Base-by-base conservation (phyloP, 441 rosid genomes). In the Monsonia emarginata region DNA sequence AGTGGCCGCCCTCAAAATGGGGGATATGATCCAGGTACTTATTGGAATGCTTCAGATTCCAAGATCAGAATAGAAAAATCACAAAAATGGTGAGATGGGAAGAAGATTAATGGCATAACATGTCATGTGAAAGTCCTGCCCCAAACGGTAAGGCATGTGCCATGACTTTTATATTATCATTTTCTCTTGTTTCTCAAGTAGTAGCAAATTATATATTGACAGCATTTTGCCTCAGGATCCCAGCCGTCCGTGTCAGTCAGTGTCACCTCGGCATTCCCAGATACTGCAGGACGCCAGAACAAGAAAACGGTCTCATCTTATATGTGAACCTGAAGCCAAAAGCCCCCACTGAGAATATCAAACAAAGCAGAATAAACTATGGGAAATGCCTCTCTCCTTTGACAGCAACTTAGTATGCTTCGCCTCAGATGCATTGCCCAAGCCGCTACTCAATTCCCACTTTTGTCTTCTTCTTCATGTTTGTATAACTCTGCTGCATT, bases 211-310 rank as follows among this genome's bases (percentile, higher is more conserved):
- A 8, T 58, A 58, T 27, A 26, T 16, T 58, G 18, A 27, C 62
- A 28, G 21, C 62, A 28, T 28, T 27, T 27, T 58, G 62, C 5
- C 19, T 58, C 62, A 58, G 62, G 36, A 63, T 63, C 65, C 30
- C 28, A 65, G 74, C 65, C 48, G 61, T 71, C 81, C 50, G 14
- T 61, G 27, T 64, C 80, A 42, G 54, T 44, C 26, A 25, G 19
- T 58, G 62, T 40, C 52, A 44, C 13, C 40, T 69, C 64, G 28
- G 60, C 46, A 32, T 70, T 68, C 30, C 72, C 59, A 65, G 71
- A 48, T 2, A 0, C 61, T 16, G 50, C 32, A 46, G 31, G 22
- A n/a, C 9, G 19, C 62, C 36, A 58, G 36, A 58, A 58, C 62
- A 58, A 58, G 62, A 61, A 31, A 34, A 10, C 2, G 44, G 46